Base-by-base conservation (phyloP, 202 grass and related monocot genomes). In the Musa balbisiana region DNA sequence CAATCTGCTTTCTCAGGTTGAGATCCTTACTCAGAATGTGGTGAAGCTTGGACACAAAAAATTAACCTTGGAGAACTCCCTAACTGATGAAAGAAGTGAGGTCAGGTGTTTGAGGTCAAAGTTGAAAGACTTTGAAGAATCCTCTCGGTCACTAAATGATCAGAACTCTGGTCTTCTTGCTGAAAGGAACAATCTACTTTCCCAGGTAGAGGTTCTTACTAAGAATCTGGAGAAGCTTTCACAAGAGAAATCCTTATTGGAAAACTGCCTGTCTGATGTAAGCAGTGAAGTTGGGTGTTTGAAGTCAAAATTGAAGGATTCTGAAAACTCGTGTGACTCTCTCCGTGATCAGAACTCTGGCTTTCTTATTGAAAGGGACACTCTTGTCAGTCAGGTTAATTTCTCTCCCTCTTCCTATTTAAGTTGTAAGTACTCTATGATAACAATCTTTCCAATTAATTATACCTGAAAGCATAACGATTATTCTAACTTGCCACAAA, bases 381-480 rank as follows among this genome's bases (percentile, higher is more conserved):
- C 58, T 77, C 58, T 66, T 19, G 50, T 21, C 59, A 52, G 43
- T 52, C 75, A 77, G 59, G 75, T 77, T 16, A 20, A 33, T n/a
- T 60, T 26, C 6, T 19, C 58, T 62, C 17, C 23, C 63, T 12
- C 23, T 65, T n/a, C 6, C 33, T 8, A 43, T 43, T 43, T 43
- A 43, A 43, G 33, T 43, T 43, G 33, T 43, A 43, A 43, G 6
- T 43, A 43, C 33, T 43, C 33, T 43, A 5, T 43, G 33, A 5
- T 43, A 43, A 43, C 33, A 43, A 6, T 0, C 8, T 43, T 43
- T 6, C 33, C 33, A 8, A 43, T 43, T 43, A 43, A 43, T 43
- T 43, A 43, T 8, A 5, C 0, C 33, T 43, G 33, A 43, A 43
- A 43, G 33, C 33, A 43, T 43, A 43, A 43, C 33, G 5, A 43